Percentiles rank a stretch among this genome's conserved stretches.
phyloP scores from a whole-genome alignment of 495 filamentous ascomycete species.

The Penicillium malachiteum region DNA sequence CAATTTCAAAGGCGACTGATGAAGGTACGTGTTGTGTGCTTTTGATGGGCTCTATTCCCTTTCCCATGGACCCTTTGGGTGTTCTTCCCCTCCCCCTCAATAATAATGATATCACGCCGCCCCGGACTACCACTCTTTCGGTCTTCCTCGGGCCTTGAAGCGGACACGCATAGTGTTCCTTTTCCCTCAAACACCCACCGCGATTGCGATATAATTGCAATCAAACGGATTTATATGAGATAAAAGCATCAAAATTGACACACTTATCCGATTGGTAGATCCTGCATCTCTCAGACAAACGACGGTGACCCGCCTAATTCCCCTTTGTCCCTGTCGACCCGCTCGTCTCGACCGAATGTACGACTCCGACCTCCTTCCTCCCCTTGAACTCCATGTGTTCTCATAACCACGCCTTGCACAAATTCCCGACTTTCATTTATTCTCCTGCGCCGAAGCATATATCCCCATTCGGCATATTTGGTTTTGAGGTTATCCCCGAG shows the following conservation, averaged over 20 bases:
- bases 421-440: constrained; percentile 37
- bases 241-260: constrained; percentile 12
- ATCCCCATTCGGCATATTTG: constrained; percentile 10
- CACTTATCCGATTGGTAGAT: constrained; percentile 22
- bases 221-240: not conserved
- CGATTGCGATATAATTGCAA: constrained; percentile 10
- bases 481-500: constrained; percentile 21
- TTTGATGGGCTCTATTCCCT: not conserved
- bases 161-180: not conserved
- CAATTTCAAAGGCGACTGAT: constrained; percentile 32
- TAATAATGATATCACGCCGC: constrained; percentile 27
- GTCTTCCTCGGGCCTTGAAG: constrained; percentile 6
- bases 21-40: constrained; percentile 24
- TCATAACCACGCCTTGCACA: constrained; percentile 37
- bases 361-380: constrained; percentile 24
- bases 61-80: constrained; percentile 2
- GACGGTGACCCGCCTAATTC: constrained; percentile 27
- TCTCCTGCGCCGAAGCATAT: constrained; percentile 33
- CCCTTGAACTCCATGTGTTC: constrained; percentile 48
- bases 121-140: constrained; percentile 5
- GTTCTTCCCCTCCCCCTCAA: constrained; percentile 13
- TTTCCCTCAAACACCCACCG: not conserved
- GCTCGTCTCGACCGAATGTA: constrained; percentile 28
- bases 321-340: constrained; percentile 26
- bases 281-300: constrained; percentile 26